A percentile compares a stretch with the other conserved stretches of the same genome.
Conservation (phyloP, 148 eudicot species). For the Chenopodium formosanum region DNA sequence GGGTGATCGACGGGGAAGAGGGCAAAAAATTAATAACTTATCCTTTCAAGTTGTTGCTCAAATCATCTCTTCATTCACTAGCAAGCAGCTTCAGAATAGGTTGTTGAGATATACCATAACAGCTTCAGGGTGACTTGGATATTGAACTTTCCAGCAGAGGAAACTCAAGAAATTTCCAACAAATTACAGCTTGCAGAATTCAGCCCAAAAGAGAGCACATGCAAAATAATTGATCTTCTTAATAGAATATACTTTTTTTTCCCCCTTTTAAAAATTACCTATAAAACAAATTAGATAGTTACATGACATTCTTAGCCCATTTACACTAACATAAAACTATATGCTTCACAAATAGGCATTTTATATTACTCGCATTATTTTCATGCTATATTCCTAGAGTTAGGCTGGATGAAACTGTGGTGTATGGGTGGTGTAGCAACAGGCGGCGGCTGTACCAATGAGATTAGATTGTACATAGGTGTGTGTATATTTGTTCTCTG, state of each 20-base stretch:
- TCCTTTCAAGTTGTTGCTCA: neutral
- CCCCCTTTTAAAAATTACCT: slow-evolving; percentile 15
- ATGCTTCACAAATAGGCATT: slow-evolving; percentile 27
- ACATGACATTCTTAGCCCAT: slow-evolving; percentile 31
- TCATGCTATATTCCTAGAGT: slow-evolving; percentile 31
- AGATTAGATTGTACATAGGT: slow-evolving; percentile 30
- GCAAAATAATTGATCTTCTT: slow-evolving; percentile 22
- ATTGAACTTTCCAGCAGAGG: slow-evolving; percentile 26
- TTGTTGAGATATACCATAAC: neutral
- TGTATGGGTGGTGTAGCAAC: slow-evolving; percentile 7
- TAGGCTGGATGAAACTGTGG: slow-evolving; percentile 16
- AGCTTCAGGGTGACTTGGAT: slow-evolving; percentile 2
- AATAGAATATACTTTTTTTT: slow-evolving; percentile 10
- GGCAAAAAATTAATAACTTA: neutral
- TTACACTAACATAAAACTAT: slow-evolving; percentile 28
- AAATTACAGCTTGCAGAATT: slow-evolving; percentile 19
- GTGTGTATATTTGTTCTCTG: slow-evolving; percentile 18
- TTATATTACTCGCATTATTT: slow-evolving; percentile 10
- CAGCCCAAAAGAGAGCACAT: slow-evolving; percentile 27
- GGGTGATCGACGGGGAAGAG: neutral
- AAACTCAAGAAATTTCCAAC: slow-evolving; percentile 12
- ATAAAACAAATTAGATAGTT: slow-evolving; percentile 28
- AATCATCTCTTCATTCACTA: neutral
- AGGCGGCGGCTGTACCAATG: slow-evolving; percentile 16
- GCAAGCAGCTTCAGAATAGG: neutral